Base-by-base conservation (phyloP, 306 rosid species). In the Cucurbita pepo region DNA sequence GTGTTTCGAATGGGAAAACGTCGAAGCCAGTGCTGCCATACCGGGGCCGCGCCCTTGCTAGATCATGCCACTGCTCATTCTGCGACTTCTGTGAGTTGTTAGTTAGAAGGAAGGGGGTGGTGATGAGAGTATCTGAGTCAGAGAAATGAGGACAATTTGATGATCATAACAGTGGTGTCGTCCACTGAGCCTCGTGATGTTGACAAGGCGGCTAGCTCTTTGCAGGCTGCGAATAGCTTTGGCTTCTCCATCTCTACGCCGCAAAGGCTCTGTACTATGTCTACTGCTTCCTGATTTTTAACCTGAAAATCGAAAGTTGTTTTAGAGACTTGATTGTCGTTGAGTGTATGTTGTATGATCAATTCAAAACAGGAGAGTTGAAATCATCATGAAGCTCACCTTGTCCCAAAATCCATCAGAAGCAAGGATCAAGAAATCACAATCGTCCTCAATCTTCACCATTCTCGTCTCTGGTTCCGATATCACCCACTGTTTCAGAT, bases 361-460 rank as follows among this genome's bases (percentile, higher is more conserved):
- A 5, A 15, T 51, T 51, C 3, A 15, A 51, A 15, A 15, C 3
- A 0, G 6, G 19, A 36, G 66, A 14, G 44, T 34, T 36, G 67
- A 60, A 37, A 30, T 30, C 34, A 30, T 30, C 34, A 30, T 8
- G 21, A 36, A 15, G 10, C 25, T 18, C 3, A 85, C 89, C 85
- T 81, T 83, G 80, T 83, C 87, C 89, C 85, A 86, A 69, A 86
- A 79, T 13, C 89, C 87, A 69, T 86, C 87, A 8, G 89, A 85
- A 61, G 85, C 89, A 73, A 86, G 78, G 60, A 86, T 77, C 52
- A 86, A 77, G 82, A 83, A 83, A 78, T 81, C 82, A 66, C 84
- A 83, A 15, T 81, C 78, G 10, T 76, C 74, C 18, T 66, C 53
- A 6, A 86, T 79, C 55, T 14, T 72, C 14, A 86, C 8, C 34